Base-by-base conservation (phyloP, 805 yeast species). In the Suhomyces canberraensis region DNA sequence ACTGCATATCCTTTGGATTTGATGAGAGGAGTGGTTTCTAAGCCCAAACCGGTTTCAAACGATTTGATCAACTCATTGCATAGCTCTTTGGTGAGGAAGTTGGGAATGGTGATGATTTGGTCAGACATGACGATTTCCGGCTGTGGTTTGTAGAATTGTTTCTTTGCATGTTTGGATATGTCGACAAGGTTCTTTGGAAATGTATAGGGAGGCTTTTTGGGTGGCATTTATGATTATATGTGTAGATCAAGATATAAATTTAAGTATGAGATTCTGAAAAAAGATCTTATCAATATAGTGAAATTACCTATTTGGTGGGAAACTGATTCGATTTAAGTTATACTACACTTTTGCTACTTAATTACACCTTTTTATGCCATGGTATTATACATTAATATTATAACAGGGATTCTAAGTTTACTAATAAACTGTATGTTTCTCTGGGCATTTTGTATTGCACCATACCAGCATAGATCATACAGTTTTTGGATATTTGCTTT, bases 401-500 rank as follows among this genome's bases (percentile, higher is more conserved):
- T 29, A 66, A 54, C 61, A 58, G 65, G 13, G 70, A 55, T 54
- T 85, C 95, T 40, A 85, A 61, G 43, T 73, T 76, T 21, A 84
- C 78, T 51, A 85, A 65, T 28, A 79, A 72, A 47, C 85, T 78
- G 56, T 84, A 87, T 0, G 87, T 81, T 50, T 87, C 95, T 40
- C 83, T 63, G 7, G 96, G 95, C 95, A 90, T 87, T 56, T 84
- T 81, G 61, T 85, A 89, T 62, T 87, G 95, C 25, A 90, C 82
- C 81, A 91, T 84, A 42, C 97, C 98, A 5, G 97, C 95, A 58
- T 84, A 91, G 3, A 90, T 78, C 89, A 90, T 88, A 60, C 95
- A 84, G 60, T 88, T 88, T 58, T 79, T 83, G 2, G 95, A 88
- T 45, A 83, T 71, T 17, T 49, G 45, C 43, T 73, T 73, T 52